Conservation (phyloP, 1,284 basidiomycete species). For the Apiotrichum sp. region DNA sequence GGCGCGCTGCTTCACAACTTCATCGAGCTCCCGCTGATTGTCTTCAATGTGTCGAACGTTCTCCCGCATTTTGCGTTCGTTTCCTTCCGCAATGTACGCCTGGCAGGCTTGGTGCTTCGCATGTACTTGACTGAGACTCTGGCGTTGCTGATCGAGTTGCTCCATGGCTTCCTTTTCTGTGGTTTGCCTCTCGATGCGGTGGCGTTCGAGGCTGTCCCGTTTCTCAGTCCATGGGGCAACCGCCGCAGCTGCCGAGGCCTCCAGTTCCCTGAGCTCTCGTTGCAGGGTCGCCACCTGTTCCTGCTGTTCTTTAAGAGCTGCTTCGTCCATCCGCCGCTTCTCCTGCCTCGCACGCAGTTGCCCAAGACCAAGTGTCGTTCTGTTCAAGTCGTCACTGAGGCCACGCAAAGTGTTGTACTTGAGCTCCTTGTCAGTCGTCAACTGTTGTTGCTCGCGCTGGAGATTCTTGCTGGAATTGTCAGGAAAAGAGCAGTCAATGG, state of each 20-base stretch:
- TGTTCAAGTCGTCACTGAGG: conserved; percentile 50
- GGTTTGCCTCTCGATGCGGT: conserved; percentile 28
- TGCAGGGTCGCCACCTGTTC: conserved; percentile 52
- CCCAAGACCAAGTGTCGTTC: conserved; percentile 59
- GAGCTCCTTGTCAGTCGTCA: conserved; percentile 62
- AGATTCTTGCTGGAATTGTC: conserved; percentile 56
- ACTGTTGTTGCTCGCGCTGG: conserved; percentile 60
- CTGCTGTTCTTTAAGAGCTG: conserved; percentile 58
- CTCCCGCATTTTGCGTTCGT: conserved; percentile 59
- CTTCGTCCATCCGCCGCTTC: conserved; percentile 59
- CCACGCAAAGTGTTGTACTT: conserved; percentile 56
- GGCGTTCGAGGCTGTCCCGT: conserved; percentile 29
- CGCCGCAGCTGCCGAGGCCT: conserved; percentile 29
- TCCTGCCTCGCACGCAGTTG: conserved; percentile 59
- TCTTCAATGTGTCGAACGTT: conserved; percentile 56
- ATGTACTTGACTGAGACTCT: conserved; percentile 35
- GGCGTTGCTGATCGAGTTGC: conserved; percentile 30
- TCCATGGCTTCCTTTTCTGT: conserved; percentile 31
- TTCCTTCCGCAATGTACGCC: conserved; percentile 62
- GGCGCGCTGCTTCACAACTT: conserved; percentile 53
- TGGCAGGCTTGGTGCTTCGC: conserved; percentile 36
- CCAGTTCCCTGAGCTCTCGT: conserved; percentile 37
- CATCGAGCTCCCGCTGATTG: conserved; percentile 44
- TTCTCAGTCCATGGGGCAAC: conserved; percentile 43
- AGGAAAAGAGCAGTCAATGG: neutral